phyloP scores from a whole-genome alignment of 2,329 filamentous ascomycete species.

The Chrysoporthe austroafricana region DNA sequence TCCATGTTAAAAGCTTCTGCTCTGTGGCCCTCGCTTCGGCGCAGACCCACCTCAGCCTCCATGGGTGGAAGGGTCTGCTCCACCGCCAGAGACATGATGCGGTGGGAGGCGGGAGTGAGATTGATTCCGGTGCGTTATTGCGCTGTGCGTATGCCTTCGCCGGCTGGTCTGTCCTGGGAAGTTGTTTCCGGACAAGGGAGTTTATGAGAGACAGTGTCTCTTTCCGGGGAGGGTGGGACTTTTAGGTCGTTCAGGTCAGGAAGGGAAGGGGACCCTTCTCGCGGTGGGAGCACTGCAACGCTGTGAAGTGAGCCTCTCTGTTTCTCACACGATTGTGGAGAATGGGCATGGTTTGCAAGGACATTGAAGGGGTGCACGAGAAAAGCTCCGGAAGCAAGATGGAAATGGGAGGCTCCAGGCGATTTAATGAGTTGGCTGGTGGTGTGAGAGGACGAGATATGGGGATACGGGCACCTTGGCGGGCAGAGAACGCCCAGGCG shows the following conservation, averaged over 20 bases:
- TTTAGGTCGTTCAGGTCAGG: not conserved
- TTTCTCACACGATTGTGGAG: constrained; percentile 19
- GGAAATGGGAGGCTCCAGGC: constrained; percentile 19
- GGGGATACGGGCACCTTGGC: not conserved
- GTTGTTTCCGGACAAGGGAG: constrained; percentile 28
- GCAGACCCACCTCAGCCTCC: constrained; percentile 22
- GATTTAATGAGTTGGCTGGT: constrained; percentile 29
- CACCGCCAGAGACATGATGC: constrained; percentile 29
- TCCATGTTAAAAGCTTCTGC: constrained; percentile 27
- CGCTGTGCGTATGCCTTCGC: constrained; percentile 2
- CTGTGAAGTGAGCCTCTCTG: constrained; percentile 17
- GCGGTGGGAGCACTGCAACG: constrained; percentile 14
- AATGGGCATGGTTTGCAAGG: constrained; percentile 9
- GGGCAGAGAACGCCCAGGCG: constrained; percentile 4
- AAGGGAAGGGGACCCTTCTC: constrained; percentile 5
- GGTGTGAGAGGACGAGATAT: constrained; percentile 8
- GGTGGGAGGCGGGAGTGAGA: constrained; percentile 12
- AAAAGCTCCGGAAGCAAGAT: constrained; percentile 17
- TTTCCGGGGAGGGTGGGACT: constrained; percentile 4
- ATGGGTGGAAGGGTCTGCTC: constrained; percentile 27
- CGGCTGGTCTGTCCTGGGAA: constrained; percentile 15
- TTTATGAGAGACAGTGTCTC: constrained; percentile 29
- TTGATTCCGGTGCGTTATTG: constrained; percentile 15
- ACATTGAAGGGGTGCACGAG: constrained; percentile 23
- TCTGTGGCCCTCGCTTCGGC: constrained; percentile 25